Evolutionary conservation across 768 basidiomycete species (phyloP), one percentile per base, ranked within the genome.

Genomic region (Boletus edulis): DNA sequence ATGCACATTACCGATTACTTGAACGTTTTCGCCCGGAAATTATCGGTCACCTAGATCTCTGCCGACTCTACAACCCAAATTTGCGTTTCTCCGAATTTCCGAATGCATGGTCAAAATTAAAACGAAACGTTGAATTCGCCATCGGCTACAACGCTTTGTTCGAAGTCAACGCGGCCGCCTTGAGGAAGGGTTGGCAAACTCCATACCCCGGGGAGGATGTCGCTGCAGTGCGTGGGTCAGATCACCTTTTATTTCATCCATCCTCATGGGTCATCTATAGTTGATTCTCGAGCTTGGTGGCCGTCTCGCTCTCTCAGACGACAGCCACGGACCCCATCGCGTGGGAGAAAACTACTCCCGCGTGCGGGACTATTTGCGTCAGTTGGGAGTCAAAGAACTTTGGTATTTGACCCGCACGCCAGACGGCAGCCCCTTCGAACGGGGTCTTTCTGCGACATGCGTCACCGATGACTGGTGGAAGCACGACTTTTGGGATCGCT

Each of bases 31-130:
- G 79, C 51, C 97, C 97, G 17, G 92, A 95, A 69, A 77, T 98
- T 46, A 79, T 99, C 49, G 97, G 94, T 2, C 97, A 99, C 72
- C 77, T 98, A 60, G 96, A 98, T 73, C 81, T 98, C 0, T 95
- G 92, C 69, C 82, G 94, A 2, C 79, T 99, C 10, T 98, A 90
- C 76, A 76, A 76, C 22, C 94, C 95, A 4, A 56, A 71, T 18
- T 67, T 89, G 51, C 68, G 67, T 22, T 77, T 94, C 55, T 62
- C 69, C n/a, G 75, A 80, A 40, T 85, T 79, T 63, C 80, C 84
- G 17, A 67, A 64, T 1, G 86, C 87, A 8, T 85, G 82, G 80
- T 69, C 75, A 40, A 84, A 81, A 67, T 72, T 94, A 35, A 79
- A 82, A 69, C 73, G 93, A 61, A 98, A 98, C 70, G 73, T 98